phyloP scores from a whole-genome alignment of 192 early-diverging fungal species.

The Globomyces pollinis-pini region DNA sequence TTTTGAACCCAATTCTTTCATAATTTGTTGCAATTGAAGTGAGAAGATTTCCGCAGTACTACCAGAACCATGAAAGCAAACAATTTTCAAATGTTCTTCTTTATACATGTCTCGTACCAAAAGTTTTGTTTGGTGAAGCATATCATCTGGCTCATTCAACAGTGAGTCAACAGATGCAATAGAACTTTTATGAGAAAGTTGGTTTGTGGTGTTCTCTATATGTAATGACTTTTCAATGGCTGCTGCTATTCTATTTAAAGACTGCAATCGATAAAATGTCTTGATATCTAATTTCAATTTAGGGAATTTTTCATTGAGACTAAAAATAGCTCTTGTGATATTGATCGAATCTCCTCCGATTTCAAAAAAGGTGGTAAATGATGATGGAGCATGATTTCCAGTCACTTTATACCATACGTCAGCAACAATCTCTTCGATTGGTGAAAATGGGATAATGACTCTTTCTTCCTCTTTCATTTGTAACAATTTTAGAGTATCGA shows the following conservation, averaged over 20 bases:
- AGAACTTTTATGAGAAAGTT: not conserved
- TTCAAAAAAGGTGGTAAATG: too few relatives aligned
- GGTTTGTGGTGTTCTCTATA: too few relatives aligned
- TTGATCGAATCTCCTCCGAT: too few relatives aligned
- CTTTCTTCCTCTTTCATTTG: too few relatives aligned
- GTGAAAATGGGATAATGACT: too few relatives aligned
- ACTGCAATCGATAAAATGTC: not conserved
- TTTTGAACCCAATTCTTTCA: not conserved
- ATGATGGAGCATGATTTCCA: too few relatives aligned
- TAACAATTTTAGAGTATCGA: too few relatives aligned
- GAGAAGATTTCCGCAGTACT: not conserved
- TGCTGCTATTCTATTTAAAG: not conserved
- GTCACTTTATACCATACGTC: too few relatives aligned
- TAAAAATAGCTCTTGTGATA: too few relatives aligned
- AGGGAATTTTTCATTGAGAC: too few relatives aligned
- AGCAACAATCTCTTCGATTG: too few relatives aligned
- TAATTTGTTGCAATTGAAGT: not conserved
- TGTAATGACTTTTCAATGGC: not conserved
- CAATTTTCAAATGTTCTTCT: not conserved
- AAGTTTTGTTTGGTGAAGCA: not conserved
- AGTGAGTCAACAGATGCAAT: not conserved
- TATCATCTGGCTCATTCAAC: not conserved
- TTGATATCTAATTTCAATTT: too few relatives aligned
- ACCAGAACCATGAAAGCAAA: not conserved
- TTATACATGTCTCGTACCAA: not conserved